Base-by-base conservation (phyloP, 2,329 filamentous ascomycete species). In the Stagonosporopsis vannaccii region DNA sequence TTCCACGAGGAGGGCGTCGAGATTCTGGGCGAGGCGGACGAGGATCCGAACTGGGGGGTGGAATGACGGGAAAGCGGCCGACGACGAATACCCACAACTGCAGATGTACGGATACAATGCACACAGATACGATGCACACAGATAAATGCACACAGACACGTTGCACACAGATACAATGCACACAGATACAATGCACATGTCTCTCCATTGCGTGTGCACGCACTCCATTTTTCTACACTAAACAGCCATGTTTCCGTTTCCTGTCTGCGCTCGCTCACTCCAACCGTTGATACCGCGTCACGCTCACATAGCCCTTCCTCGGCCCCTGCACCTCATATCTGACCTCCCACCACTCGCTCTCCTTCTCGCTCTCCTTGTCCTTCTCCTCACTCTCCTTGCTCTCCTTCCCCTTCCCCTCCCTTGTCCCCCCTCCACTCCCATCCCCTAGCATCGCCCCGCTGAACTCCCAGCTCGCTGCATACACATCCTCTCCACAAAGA, bases 401-500 rank as follows among this genome's bases (percentile, higher is more conserved):
- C 33, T 15, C n/a, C n/a, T 19, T 19, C 25, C 25, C 25, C 15
- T 30, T 19, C 25, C 17, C 30, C 25, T 15, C 15, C 28, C 26
- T 19, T 7, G 3, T 20, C 40, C 25, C 42, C 49, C 23, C 23
- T 36, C 41, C 40, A 2, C 25, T 37, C 35, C 32, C 26, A 43
- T 19, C 6, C 1, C 26, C 42, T 23, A 33, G 26, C 64, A 72
- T 63, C 6, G 54, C 62, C 63, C 87, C 85, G 2, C 72, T 73
- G 74, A 93, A 93, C 56, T 83, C 79, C 75, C 92, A 92, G 49
- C 81, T 77, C 40, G 90, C 87, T 52, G 89, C 80, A 70, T 93
- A 93, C 68, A 87, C 83, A 68, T 94, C 90, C 47, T 87, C 81
- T 4, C 87, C 82, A 72, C 90, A 93, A 2, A 92, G 74, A 74